Percentiles rank a stretch among this genome's conserved stretches.
Evolutionary conservation across 192 early-diverging fungal genomes (phyloP).

Genomic region (Coemansia sp.): DNA sequence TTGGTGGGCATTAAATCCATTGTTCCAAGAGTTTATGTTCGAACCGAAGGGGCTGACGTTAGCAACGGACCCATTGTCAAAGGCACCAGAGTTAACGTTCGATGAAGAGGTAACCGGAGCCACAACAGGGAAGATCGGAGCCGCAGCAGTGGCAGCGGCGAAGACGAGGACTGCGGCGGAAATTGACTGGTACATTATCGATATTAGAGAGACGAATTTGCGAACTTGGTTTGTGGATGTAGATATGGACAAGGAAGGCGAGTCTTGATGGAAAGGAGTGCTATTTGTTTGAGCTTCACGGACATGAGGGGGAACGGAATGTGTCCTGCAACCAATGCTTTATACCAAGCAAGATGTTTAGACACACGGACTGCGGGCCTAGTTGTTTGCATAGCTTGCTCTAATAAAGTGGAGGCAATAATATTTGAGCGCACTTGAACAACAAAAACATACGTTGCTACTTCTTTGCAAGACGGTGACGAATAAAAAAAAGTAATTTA

Average conservation of each 20-base stretch:
- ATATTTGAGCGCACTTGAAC: background rate
- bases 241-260: background rate
- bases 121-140: constrained; percentile 28
- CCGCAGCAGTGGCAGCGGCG: constrained; percentile 19
- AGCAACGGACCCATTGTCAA: constrained; percentile 37
- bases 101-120: constrained; percentile 29
- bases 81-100: constrained; percentile 48
- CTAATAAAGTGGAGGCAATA: background rate
- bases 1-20: constrained; percentile 47
- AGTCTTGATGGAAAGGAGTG: background rate
- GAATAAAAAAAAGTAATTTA: background rate
- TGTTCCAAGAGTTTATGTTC: constrained; percentile 47
- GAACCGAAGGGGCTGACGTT: constrained; percentile 42
- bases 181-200: constrained; percentile 17
- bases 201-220: background rate
- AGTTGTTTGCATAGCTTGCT: background rate
- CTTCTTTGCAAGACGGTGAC: background rate
- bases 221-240: background rate
- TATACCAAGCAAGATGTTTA: background rate
- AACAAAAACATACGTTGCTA: background rate
- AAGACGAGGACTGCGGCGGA: constrained; percentile 7
- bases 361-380: background rate
- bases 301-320: background rate
- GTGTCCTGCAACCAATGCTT: background rate
- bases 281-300: background rate